Percentiles rank a stretch among this genome's conserved stretches.
phyloP scores from a whole-genome alignment of 2,329 filamentous ascomycete genomes.

The Fusarium sambucinum region DNA sequence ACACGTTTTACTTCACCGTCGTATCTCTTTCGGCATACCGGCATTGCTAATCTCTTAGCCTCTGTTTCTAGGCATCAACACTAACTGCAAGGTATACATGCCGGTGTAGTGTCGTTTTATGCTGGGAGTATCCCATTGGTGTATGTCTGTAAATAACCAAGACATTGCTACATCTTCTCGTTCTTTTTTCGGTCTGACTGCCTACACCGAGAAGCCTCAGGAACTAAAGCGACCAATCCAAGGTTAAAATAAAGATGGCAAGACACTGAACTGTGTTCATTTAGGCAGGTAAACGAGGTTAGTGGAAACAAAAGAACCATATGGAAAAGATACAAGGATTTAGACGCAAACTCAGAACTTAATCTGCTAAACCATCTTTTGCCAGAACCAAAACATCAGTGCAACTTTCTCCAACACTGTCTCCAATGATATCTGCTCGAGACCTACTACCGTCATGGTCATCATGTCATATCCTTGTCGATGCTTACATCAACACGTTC shows the following conservation, averaged over 20 bases:
- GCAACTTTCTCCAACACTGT: not conserved
- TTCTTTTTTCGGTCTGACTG: not conserved
- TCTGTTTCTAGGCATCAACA: not conserved
- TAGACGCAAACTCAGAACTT: not conserved
- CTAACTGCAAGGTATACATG: not conserved
- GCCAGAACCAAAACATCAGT: not conserved
- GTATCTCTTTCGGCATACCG: not conserved
- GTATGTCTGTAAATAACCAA: not conserved
- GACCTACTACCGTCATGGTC: not conserved
- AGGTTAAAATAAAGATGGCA: not conserved
- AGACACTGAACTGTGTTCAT: not conserved
- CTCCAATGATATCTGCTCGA: not conserved
- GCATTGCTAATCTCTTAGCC: not conserved
- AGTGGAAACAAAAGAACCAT: too few species aligned
- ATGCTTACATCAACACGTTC: constrained; percentile 1
- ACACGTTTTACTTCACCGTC: not conserved
- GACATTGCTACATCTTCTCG: not conserved
- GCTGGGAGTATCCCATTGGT: not conserved
- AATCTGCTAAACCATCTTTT: not conserved
- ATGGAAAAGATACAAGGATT: too few species aligned
- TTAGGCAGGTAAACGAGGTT: not conserved
- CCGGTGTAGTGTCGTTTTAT: not conserved
- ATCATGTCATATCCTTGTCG: not conserved
- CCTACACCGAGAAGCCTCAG: not conserved
- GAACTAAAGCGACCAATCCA: not conserved